Base-by-base conservation (phyloP, 208 protist species). In the Borovskyia barvae region DNA sequence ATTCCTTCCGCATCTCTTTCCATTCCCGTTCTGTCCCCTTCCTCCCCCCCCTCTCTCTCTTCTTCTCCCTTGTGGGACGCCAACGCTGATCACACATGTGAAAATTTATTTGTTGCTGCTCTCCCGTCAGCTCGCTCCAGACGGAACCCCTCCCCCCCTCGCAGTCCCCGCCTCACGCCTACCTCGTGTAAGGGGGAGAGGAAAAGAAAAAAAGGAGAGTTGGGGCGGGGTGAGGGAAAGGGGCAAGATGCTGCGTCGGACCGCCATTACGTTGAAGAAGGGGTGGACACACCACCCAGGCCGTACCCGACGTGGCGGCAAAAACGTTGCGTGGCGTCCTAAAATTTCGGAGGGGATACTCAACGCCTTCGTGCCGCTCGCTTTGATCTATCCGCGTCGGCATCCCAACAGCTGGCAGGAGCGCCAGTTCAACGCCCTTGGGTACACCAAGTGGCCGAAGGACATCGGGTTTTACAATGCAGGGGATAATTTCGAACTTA, bases 401-500 rank as follows among this genome's bases (percentile, higher is more conserved):
- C 90, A 87, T 46, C 90, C 90, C 11, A 92, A 93, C 51, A 75
- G 24, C 42, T 96, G 90, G 87, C 85, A 96, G 29, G 85, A 82
- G 63, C 55, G 65, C n/a, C 83, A 96, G 70, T 96, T 94, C 57
- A 62, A 82, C 52, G 48, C 70, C 22, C 72, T 93, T 0, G 90
- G 90, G 5, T 92, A 96, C 77, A 89, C 79, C 5, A 93, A 81
- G 66, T 96, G 90, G 87, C 90, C 90, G 3, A 96, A 96, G 52
- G 85, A 84, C 33, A 57, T 96, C 40, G 90, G 85, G 11, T 96
- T 96, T 52, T 96, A 93, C 75, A 96, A 96, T 55, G 77, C 80
- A 11, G 90, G 90, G 7, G 85, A 94, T 61, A 96, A 94, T 70
- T 96, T 93, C 63, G 90, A 96, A 70, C 46, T 96, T 14, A 94